Base-by-base conservation (phyloP, 306 rosid genomes). In the Cucumis cinereus region DNA sequence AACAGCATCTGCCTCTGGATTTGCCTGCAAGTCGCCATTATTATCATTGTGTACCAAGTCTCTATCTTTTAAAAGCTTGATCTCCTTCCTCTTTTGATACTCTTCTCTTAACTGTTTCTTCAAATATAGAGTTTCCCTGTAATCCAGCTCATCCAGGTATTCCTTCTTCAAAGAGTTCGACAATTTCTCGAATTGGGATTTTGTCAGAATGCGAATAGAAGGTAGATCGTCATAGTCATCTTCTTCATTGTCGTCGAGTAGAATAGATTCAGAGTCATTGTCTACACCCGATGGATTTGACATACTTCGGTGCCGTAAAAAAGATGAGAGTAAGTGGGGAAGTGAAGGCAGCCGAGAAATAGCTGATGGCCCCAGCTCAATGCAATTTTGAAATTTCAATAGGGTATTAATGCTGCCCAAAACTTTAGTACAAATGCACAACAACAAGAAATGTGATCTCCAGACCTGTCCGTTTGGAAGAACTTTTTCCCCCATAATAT, bases 401-500 rank as follows among this genome's bases (percentile, higher is more conserved):
- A 95, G 86, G 85, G 80, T 55, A 79, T 86, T 95, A 77, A 89
- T 96, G 87, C 90, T 97, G 35, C 85, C 86, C 69, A 95, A 88
- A 82, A 92, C 83, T 87, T 95, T 95, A 49, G 92, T 87, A 79
- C 97, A 95, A 74, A 92, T 76, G 82, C 98, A 92, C 68, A 85
- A 84, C 79, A 92, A 81, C 87, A 90, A 80, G 76, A 92, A 87
- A 64, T 90, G 93, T 75, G 92, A 90, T 82, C 84, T 95, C 99
- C 99, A 95, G 81, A 89, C 97, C 86, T 83, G 90, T 74, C 99
- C 99, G 82, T 95, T 90, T 9, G 99, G 99, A 83, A 95, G 98
- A 77, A 95, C 76, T 86, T 81, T 92, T 85, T 95, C 96, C 80
- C 99, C 99, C 81, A 22, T 63, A 58, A 55, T 52, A 81, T 92